Base-by-base conservation (phyloP, 148 eudicot species). In the Rhododendron simsii region DNA sequence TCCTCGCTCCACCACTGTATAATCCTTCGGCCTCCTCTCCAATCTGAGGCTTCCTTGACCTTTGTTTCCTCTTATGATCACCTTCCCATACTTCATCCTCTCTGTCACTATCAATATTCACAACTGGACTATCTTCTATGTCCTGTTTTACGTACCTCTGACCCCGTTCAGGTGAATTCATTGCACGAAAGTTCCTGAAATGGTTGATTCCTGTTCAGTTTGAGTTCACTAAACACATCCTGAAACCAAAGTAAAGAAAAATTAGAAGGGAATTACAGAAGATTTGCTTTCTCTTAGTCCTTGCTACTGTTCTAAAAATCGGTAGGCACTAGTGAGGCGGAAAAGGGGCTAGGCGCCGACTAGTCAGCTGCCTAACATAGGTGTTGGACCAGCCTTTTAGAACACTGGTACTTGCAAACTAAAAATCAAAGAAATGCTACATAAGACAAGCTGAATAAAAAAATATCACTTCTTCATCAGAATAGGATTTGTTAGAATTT, bases 11-110 rank as follows among this genome's bases (percentile, higher is more conserved):
- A 88, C 89, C 88, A 71, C 85, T 85, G 85, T 92, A 95, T 86
- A 92, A 86, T 18, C 90, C 95, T 86, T 93, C 94, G 83, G 50
- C 45, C 51, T 95, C 98, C 88, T 93, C 98, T 78, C 87, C 90
- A 86, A 84, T 88, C 83, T 93, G 89, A 10, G 90, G 81, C 89
- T 86, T 92, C 89, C 90, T 92, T 26, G 92, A 91, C 92, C 88
- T 90, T 57, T 91, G 92, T 87, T 88, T 96, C 88, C 95, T 93
- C 89, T 86, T 91, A 67, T 95, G 95, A 90, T 86, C 91, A 6
- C 90, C 92, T 53, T 89, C 94, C 92, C 86, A 89, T 37, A 88
- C 96, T 23, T 89, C 98, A 57, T 91, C 91, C 41, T 90, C 93
- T 80, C 86, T 88, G 77, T 61, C 78, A 78, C 88, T 86, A 59